Evolutionary conservation across 163 green algal species (phyloP), one percentile per base, ranked within the genome.

Genomic region (Coccomyxa subellipsoidea): DNA sequence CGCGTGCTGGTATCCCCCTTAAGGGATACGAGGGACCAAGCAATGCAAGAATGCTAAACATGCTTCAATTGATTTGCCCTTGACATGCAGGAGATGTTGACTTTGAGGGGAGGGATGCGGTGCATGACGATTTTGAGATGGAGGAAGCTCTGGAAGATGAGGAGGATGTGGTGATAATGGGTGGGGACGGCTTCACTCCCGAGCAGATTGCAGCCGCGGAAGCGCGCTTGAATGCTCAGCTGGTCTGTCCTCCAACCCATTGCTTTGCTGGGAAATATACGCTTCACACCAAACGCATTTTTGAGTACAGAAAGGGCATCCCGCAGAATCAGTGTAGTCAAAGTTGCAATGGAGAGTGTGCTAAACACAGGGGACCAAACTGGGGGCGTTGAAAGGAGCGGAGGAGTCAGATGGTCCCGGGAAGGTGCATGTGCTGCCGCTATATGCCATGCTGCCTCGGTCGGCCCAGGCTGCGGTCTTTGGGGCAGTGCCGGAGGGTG

Each of bases 401-500:
- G 47, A 59, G 47, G 47, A 1, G 32, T 8, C 18, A 32, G 23
- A 54, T 32, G 70, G 12, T 59, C 36, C 78, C 54, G 38, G 79
- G 39, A 89, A 89, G 0, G 86, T 97, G n/a, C 90, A 96, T 80
- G 94, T 98, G 59, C 89, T 98, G 76, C 96, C 96, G 25, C 92
- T 99, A 84, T 99, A 99, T 83, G 96, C 95, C 0, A 95, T 97
- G 91, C 90, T 99, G 81, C 90, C 93, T 23, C 77, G 86, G 54
- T 73, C 78, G 29, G 77, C 87, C 75, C 96, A 98, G 86, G 84
- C 83, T n/a, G 75, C 80, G 29, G 95, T 98, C 54, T 99, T 99
- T 82, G 80, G 85, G 32, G 59, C 87, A 7, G 69, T 89, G 66
- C 94, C 95, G 0, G 29, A 86, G 0, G 95, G 94, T 3, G 53